A percentile compares a stretch with the other conserved stretches of the same genome.
These are phyloP conservation scores for Ceriops decandra DNA, from an alignment of 345 rosid genomes.

Conservation along the genomic window DNA sequence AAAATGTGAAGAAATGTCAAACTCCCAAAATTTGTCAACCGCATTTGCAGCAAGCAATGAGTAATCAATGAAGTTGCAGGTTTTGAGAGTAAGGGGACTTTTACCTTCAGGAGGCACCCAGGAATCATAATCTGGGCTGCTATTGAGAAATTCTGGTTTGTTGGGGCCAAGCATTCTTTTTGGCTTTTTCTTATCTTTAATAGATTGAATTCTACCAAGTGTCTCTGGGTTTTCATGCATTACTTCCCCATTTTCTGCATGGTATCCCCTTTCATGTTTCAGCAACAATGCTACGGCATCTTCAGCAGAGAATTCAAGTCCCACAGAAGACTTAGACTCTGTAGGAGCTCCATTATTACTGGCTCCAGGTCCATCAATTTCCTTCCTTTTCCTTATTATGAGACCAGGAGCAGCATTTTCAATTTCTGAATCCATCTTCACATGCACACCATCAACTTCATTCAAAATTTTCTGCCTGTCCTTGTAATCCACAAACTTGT, in stretches of 20 bases:
- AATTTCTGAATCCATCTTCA: conserved; percentile 27
- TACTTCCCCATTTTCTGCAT: conserved; percentile 39
- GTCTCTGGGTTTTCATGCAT: conserved; percentile 29
- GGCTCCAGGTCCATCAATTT: conserved; percentile 36
- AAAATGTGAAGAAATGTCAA: not conserved
- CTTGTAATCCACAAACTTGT: conserved; percentile 77
- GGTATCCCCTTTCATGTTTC: conserved; percentile 73
- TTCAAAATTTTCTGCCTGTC: conserved; percentile 60
- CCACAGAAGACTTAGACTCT: conserved; percentile 33
- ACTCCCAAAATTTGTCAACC: not conserved
- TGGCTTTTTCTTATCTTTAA: conserved; percentile 44
- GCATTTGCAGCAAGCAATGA: not conserved
- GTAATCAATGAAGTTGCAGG: not conserved
- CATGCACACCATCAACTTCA: conserved; percentile 16
- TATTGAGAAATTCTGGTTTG: conserved; percentile 66
- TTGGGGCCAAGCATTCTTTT: conserved; percentile 67
- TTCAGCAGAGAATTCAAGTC: conserved; percentile 55
- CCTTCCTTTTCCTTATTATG: conserved; percentile 76
- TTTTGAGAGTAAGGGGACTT: not conserved
- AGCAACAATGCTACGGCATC: conserved; percentile 85
- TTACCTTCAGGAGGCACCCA: conserved; percentile 99
- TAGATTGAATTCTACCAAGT: conserved; percentile 21
- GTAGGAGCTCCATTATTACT: conserved; percentile 26
- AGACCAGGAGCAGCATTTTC: conserved; percentile 65
- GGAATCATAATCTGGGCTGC: conserved; percentile 47